Percentiles rank a stretch among this genome's conserved stretches.
These are phyloP conservation scores for apple (Malus domestica) DNA, from an alignment of 306 rosid genomes.

Conservation along the genomic window DNA sequence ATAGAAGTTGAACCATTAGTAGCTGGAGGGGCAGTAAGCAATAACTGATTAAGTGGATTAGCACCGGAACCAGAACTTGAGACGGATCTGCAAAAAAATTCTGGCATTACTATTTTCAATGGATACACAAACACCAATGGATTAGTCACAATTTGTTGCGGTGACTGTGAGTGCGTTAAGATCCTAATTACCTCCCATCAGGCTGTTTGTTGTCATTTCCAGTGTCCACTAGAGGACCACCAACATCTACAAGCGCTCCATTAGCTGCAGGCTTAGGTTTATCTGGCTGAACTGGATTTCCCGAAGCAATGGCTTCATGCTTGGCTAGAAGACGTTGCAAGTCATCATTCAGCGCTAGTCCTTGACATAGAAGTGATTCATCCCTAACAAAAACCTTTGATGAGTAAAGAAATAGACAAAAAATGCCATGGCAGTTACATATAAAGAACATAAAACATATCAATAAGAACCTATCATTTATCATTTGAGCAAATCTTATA, in stretches of 20 bases:
- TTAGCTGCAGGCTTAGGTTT: constrained; percentile 49
- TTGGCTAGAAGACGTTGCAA: constrained; percentile 83
- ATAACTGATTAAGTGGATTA: constrained; percentile 60
- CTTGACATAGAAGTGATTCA: constrained; percentile 92
- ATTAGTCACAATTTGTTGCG: not conserved
- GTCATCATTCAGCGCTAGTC: constrained; percentile 89
- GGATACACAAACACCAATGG: not conserved
- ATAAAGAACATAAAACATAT: not conserved
- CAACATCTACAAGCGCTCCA: constrained; percentile 47
- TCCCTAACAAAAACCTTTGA: constrained; percentile 43
- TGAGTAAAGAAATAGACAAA: not conserved
- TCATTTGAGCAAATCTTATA: not conserved
- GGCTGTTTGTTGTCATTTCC: constrained; percentile 59
- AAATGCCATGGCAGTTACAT: not conserved
- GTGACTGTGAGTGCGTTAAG: not conserved
- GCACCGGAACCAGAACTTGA: constrained; percentile 54
- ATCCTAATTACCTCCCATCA: constrained; percentile 38
- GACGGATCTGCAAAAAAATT: constrained; percentile 45
- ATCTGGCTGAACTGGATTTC: constrained; percentile 41
- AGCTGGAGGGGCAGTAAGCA: constrained; percentile 69
- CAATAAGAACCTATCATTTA: not conserved
- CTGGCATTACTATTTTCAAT: not conserved
- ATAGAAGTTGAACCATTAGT: constrained; percentile 45
- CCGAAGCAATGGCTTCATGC: constrained; percentile 90
- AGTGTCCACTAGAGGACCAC: constrained; percentile 70